A percentile compares a stretch with the other conserved stretches of the same genome.
phyloP scores from a whole-genome alignment of 2,329 filamentous ascomycete species.

The Talaromyces sp. region DNA sequence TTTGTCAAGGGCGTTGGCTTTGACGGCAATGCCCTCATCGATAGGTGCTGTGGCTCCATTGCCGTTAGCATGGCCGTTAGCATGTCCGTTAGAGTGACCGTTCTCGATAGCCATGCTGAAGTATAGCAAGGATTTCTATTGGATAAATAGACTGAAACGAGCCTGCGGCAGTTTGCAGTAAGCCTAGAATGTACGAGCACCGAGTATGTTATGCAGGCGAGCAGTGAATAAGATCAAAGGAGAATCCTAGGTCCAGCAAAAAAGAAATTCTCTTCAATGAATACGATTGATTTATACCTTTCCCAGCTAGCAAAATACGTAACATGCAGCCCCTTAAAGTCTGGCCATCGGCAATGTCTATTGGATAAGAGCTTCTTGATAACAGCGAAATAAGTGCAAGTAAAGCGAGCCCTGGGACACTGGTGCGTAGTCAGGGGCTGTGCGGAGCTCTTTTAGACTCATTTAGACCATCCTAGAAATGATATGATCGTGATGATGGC shows the following conservation, averaged over 20 bases:
- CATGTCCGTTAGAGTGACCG: not conserved
- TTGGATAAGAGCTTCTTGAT: not conserved
- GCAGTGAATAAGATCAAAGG: not conserved
- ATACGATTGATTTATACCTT: not conserved
- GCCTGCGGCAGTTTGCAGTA: not conserved
- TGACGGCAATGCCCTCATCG: conserved; percentile 18
- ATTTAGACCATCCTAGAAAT: not conserved
- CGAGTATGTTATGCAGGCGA: not conserved
- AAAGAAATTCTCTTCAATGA: not conserved
- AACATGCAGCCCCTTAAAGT: not conserved
- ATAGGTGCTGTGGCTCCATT: conserved; percentile 9
- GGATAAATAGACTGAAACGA: not conserved
- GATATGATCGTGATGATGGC: not conserved
- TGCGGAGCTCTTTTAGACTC: not conserved
- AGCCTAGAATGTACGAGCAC: not conserved
- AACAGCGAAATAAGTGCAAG: not conserved
- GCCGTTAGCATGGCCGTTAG: not conserved
- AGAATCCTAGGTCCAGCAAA: not conserved
- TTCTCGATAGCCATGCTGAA: conserved; percentile 13
- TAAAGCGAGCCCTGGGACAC: not conserved
- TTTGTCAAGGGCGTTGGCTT: conserved; percentile 22
- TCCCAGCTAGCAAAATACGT: not conserved
- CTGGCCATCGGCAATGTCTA: not conserved
- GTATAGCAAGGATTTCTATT: not conserved
- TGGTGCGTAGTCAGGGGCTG: not conserved